These are phyloP conservation scores for Curvularia verruculosa DNA, from an alignment of 2,329 filamentous ascomycete genomes.

Conservation along the genomic window DNA sequence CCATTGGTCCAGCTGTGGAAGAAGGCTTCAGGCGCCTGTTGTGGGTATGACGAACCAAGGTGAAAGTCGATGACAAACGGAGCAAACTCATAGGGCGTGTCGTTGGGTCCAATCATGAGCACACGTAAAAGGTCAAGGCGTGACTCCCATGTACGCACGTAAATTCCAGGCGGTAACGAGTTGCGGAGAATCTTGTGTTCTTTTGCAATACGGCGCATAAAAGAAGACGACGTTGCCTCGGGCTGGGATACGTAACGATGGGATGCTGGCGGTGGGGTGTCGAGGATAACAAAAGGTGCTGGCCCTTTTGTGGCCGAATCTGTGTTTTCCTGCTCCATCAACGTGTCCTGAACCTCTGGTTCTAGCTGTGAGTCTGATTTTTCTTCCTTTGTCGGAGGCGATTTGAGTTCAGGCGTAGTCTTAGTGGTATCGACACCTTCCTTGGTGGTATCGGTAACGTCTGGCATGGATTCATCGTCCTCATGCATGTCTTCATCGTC, in stretches of 20 bases:
- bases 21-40: slow-evolving; percentile 59
- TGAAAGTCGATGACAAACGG: slow-evolving; percentile 67
- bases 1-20: slow-evolving; percentile 66
- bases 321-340: slow-evolving; percentile 15
- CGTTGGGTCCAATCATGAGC: slow-evolving; percentile 63
- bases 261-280: slow-evolving; percentile 40
- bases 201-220: slow-evolving; percentile 60
- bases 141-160: slow-evolving; percentile 64
- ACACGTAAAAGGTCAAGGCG: slow-evolving; percentile 64
- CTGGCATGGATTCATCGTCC: slow-evolving; percentile 43
- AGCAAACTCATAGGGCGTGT: slow-evolving; percentile 66
- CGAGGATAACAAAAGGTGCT: slow-evolving; percentile 45
- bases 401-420: slow-evolving; percentile 44
- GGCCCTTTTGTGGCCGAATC: slow-evolving; percentile 16
- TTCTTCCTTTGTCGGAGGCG: slow-evolving; percentile 29
- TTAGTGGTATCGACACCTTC: slow-evolving; percentile 39
- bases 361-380: slow-evolving; percentile 16
- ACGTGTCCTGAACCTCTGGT: slow-evolving; percentile 4
- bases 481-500: slow-evolving; percentile 34
- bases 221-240: slow-evolving; percentile 50
- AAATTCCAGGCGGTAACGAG: slow-evolving; percentile 62
- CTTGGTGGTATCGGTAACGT: slow-evolving; percentile 25
- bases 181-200: slow-evolving; percentile 64
- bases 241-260: slow-evolving; percentile 50
- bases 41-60: slow-evolving; percentile 58